Evolutionary conservation across 208 protist species (phyloP).

Genomic region (Strigomonas culicis): DNA sequence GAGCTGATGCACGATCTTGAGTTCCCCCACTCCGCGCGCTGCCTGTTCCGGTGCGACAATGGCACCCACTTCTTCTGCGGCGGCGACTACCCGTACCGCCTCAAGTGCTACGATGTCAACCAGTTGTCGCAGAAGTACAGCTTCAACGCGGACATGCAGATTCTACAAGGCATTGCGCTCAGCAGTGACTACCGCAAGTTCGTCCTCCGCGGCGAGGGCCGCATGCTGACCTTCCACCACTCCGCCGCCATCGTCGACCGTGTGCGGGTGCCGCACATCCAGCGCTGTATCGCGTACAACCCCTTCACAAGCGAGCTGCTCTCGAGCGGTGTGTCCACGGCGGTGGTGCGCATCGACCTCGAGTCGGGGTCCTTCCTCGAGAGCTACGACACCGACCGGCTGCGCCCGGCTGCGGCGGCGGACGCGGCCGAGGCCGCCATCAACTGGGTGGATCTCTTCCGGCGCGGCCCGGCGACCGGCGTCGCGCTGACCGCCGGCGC

Average conservation of each 20-base stretch:
- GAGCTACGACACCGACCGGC: conserved; percentile 69
- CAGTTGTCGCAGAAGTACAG: conserved; percentile 91
- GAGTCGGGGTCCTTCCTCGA: conserved; percentile 80
- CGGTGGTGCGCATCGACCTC: conserved; percentile 81
- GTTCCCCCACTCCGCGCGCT: conserved; percentile 80
- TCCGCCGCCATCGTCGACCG: conserved; percentile 73
- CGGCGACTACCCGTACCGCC: conserved; percentile 84
- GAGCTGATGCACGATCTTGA: conserved; percentile 89
- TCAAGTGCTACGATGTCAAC: conserved; percentile 90
- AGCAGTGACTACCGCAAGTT: conserved; percentile 90
- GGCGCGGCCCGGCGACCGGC: conserved; percentile 49
- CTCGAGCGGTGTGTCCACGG: conserved; percentile 62
- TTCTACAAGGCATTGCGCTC: conserved; percentile 75
- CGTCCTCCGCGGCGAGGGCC: conserved; percentile 69
- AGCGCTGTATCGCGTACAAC: conserved; percentile 79
- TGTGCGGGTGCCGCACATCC: conserved; percentile 78
- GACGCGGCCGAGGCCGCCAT: conserved; percentile 20
- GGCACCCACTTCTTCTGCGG: conserved; percentile 83
- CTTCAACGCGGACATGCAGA: conserved; percentile 87
- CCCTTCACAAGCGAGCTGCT: conserved; percentile 67
- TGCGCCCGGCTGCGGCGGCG: no score
- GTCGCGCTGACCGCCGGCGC: conserved; percentile 62
- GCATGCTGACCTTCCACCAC: conserved; percentile 84
- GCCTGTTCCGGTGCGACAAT: conserved; percentile 74
- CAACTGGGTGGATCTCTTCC: conserved; percentile 71